Conservation (phyloP, 1,139 yeast genomes). For the Zhuliangozyma blackwelliae region DNA sequence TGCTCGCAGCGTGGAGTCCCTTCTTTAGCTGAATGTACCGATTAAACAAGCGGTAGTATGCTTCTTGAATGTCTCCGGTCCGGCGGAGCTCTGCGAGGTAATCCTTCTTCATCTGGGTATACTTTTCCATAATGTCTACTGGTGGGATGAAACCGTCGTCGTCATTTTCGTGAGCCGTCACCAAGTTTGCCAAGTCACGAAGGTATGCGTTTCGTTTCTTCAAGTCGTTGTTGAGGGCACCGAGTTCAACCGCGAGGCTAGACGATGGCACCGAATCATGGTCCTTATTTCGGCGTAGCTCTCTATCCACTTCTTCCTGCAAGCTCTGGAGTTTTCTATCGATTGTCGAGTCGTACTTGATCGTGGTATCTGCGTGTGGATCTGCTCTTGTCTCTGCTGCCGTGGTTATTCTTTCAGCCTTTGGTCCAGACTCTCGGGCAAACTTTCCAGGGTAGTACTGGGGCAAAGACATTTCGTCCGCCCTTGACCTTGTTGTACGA, state of each 20-base stretch:
- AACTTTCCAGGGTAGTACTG: constrained; percentile 21
- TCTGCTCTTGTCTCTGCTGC: too few species aligned
- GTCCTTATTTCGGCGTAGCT: constrained; percentile 9
- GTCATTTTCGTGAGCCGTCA: constrained; percentile 13
- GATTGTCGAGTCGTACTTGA: constrained; percentile 2
- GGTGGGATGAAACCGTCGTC: constrained; percentile 7
- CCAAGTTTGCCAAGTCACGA: constrained; percentile 17
- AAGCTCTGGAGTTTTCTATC: constrained; percentile 11
- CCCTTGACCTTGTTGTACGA: constrained; percentile 4
- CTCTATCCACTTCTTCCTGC: constrained; percentile 15
- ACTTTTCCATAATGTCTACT: constrained; percentile 14
- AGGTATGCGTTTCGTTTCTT: constrained; percentile 20
- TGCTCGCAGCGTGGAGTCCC: not conserved
- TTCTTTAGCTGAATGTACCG: constrained; percentile 38
- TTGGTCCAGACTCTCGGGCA: constrained; percentile 2
- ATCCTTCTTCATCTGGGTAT: constrained; percentile 27
- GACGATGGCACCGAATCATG: not conserved
- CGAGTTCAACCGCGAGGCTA: constrained; percentile 8
- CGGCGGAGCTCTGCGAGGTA: constrained; percentile 27
- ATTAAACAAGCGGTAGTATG: constrained; percentile 36
- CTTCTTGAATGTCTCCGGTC: constrained; percentile 28
- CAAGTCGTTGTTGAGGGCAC: constrained; percentile 12
- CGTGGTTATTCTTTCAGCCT: too few species aligned
- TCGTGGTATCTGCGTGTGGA: not conserved
- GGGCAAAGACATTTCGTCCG: constrained; percentile 13